Evolutionary conservation across 2,329 filamentous ascomycete species (phyloP).

Genomic region (Ilyonectria robusta): DNA sequence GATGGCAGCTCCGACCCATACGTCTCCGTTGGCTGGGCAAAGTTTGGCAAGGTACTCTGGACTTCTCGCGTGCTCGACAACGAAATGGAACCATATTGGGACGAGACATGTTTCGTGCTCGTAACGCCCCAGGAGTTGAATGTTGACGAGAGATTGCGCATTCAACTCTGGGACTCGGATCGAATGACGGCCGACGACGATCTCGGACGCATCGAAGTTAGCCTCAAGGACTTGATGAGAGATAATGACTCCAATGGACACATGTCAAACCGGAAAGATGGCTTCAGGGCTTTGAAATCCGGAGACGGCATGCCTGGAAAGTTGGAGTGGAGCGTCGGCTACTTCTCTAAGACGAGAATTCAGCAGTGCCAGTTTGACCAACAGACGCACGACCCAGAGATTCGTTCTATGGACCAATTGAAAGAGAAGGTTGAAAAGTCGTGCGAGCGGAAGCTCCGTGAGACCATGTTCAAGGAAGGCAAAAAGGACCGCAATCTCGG

Average conservation of each 20-base stretch:
- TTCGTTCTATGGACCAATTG: slow-evolving; percentile 71
- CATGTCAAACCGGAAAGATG: slow-evolving; percentile 75
- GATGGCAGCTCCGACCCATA: slow-evolving; percentile 78
- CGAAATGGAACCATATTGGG: slow-evolving; percentile 79
- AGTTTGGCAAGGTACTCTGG: slow-evolving; percentile 77
- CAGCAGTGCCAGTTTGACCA: slow-evolving; percentile 72
- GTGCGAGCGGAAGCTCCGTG: slow-evolving; percentile 75
- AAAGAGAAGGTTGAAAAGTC: slow-evolving; percentile 68
- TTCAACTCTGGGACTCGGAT: slow-evolving; percentile 85
- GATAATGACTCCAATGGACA: slow-evolving; percentile 70
- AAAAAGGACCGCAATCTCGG: slow-evolving; percentile 67
- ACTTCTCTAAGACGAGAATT: slow-evolving; percentile 77
- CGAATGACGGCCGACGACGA: slow-evolving; percentile 81
- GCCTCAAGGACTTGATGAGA: slow-evolving; percentile 76
- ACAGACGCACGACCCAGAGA: slow-evolving; percentile 71
- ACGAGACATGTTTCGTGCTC: slow-evolving; percentile 78
- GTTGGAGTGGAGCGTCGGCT: slow-evolving; percentile 79
- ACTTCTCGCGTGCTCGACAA: slow-evolving; percentile 74
- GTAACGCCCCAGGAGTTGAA: slow-evolving; percentile 81
- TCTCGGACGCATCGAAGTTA: slow-evolving; percentile 79
- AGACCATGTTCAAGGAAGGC: slow-evolving; percentile 65
- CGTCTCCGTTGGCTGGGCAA: slow-evolving; percentile 81
- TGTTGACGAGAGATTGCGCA: slow-evolving; percentile 76
- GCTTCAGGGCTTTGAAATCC: slow-evolving; percentile 74
- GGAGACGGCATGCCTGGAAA: slow-evolving; percentile 79